A percentile compares a stretch with the other conserved stretches of the same genome.
phyloP scores from a whole-genome alignment of 2,329 filamentous ascomycete species.

The Nothophoma quercina region DNA sequence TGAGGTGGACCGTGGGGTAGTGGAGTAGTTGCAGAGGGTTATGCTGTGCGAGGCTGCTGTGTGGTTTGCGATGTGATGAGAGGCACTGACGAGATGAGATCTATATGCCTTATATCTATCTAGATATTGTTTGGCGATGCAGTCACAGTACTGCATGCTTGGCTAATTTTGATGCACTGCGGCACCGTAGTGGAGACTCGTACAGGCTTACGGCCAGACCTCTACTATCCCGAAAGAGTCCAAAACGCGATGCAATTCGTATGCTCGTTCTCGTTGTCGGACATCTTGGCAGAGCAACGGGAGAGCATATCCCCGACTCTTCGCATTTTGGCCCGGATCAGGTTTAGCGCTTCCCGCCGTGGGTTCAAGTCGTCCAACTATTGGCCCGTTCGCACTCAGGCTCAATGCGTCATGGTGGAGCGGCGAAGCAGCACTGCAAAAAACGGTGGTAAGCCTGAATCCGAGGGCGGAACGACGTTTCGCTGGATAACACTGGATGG shows the following conservation, averaged over 20 bases:
- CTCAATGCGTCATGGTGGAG: conserved; percentile 14
- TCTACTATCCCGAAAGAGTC: conserved; percentile 7
- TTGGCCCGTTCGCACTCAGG: conserved; percentile 10
- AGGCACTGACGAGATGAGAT: not conserved
- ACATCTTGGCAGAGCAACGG: conserved; percentile 4
- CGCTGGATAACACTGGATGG: not conserved
- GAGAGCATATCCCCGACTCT: conserved; percentile 2
- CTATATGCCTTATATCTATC: conserved; percentile 27
- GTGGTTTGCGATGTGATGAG: conserved; percentile 2
- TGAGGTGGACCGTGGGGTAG: not conserved
- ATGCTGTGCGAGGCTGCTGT: not conserved
- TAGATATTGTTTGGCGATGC: conserved; percentile 11
- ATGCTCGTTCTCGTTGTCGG: conserved; percentile 3
- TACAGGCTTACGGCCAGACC: conserved; percentile 3
- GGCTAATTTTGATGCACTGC: not conserved
- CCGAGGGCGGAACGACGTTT: conserved; percentile 3
- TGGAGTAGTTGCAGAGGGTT: not conserved
- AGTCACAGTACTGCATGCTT: not conserved
- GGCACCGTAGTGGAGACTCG: conserved; percentile 6
- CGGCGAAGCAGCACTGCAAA: conserved; percentile 16
- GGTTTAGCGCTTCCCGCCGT: conserved; percentile 8
- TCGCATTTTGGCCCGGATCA: conserved; percentile 14
- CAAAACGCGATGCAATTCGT: conserved; percentile 8
- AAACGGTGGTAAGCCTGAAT: conserved; percentile 2
- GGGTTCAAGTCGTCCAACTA: not conserved